Conservation (phyloP, 345 rosid genomes). For the Linum usitatissimum region DNA sequence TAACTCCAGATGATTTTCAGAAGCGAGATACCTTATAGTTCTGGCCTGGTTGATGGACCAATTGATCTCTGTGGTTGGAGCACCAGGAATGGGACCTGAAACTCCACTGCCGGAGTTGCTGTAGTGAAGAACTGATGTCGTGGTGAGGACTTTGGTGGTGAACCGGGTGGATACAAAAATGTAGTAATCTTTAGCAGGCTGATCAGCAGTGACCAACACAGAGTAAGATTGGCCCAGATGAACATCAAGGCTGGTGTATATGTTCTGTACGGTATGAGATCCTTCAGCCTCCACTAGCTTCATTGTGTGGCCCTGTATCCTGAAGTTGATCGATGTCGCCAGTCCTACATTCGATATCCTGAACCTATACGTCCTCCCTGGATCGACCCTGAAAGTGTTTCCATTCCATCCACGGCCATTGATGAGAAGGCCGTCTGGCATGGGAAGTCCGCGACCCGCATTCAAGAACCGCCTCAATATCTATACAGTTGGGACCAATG, state of each 20-base stretch:
- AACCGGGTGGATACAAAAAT: slow-evolving; percentile 21
- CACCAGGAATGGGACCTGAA: slow-evolving; percentile 19
- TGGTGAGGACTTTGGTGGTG: slow-evolving; percentile 15
- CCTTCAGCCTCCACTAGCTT: slow-evolving; percentile 26
- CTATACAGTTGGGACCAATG: background rate
- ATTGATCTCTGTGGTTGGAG: slow-evolving; percentile 22
- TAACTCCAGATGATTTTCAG: background rate
- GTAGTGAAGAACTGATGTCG: slow-evolving; percentile 21
- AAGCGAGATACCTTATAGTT: slow-evolving; percentile 17
- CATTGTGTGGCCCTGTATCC: slow-evolving; percentile 26
- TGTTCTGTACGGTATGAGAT: slow-evolving; percentile 21
- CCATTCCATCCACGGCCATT: slow-evolving; percentile 31
- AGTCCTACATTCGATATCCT: slow-evolving; percentile 27
- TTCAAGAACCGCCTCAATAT: slow-evolving; percentile 19
- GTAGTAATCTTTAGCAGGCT: slow-evolving; percentile 21
- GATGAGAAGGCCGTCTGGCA: slow-evolving; percentile 26
- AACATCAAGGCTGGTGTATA: slow-evolving; percentile 21
- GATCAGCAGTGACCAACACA: slow-evolving; percentile 23
- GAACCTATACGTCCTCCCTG: slow-evolving; percentile 25
- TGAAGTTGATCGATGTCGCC: slow-evolving; percentile 19
- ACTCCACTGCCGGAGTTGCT: slow-evolving; percentile 21
- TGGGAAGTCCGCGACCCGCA: slow-evolving; percentile 20
- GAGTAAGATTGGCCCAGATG: slow-evolving; percentile 26
- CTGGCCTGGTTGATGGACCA: slow-evolving; percentile 28
- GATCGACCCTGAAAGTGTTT: slow-evolving; percentile 25